Evolutionary conservation across 2,329 filamentous ascomycete genomes (phyloP), one percentile per base, ranked within the genome.

Genomic region (Hortaea werneckii): DNA sequence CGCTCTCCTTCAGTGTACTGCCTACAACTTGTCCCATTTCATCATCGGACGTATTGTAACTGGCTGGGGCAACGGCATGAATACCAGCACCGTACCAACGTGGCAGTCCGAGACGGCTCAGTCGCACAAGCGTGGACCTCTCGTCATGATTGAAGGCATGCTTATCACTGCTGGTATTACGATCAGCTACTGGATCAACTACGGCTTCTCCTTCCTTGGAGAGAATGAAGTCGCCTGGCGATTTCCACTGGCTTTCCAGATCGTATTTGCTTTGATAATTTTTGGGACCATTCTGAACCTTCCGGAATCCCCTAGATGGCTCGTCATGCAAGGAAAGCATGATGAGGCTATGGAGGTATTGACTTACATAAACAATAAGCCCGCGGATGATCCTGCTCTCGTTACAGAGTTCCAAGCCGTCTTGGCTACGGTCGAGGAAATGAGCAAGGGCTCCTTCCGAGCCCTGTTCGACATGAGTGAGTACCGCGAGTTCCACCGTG

Each of bases 301-400:
- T 1, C 76, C 76, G 8, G 77, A 80, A 32, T 77, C 74, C 0
- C 77, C 77, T 7, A 69, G 77, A 43, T 79, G 76, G 73, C 65
- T 80, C 5, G 71, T 79, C 27, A 58, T 78, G 41, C 75, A 76
- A 56, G 76, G 75, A 37, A 66, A 68, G 10, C 73, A 77, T 49
- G 69, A 76, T 13, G 70, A 76, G 51, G 73, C 74, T 0, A 56
- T 68, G 8, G 59, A 68, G 10, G 71, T 76, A 2, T 57, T 76
- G 29, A 61, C 59, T 2, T 71, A 70, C 11, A 58, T 77, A 4
- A 65, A 68, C 45, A 70, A 76, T 41, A 66, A 72, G 12, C 60
- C 68, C 6, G 58, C 61, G 29, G 70, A 74, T 13, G 67, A 73
- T 42, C 57, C 62, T 13, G 66, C 65, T 40, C 58, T 77, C 28